Evolutionary conservation across 352 stramenopile species (phyloP), one percentile per base, ranked within the genome.

Genomic region (Phytophthora sansomeana): DNA sequence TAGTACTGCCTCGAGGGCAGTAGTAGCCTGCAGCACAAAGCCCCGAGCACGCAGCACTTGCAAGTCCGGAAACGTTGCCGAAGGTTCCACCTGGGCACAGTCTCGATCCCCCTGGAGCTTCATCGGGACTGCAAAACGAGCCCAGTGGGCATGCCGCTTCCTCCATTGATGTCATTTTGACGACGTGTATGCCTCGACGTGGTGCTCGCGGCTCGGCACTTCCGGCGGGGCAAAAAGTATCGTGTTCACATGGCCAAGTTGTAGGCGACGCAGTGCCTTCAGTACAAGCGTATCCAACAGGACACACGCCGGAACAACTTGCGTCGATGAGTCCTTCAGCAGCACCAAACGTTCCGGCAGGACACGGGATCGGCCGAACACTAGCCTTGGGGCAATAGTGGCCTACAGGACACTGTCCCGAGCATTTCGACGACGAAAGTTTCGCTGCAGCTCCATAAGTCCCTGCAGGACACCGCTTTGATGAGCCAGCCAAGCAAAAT

Each of bases 1-100:
- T 73, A 24, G 77, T 85, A 56, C 72, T 89, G 13, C 79, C 82
- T 19, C 42, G 48, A 0, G 80, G 71, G 32, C 87, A 96, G 55
- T 77, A 94, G 51, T 81, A 90, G 3, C 87, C 87, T 14, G 60
- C 51, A 13, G 62, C 46, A 53, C 85, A 95, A 5, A n/a, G 32
- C 0, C 80, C 87, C 13, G 78, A 80, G 26, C 87, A 94, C 0
- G 62, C 43, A 9, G 77, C 53, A 5, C 47, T 75, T 3, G 48
- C 28, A n/a, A 96, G 73, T 0, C 76, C 71, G 0, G 46, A 59
- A 7, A 36, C 51, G 26, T 79, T 75, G 8, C 91, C 91, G 44
- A 85, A 97, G 0, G 76, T 91, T 17, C 87, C 87, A 16, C 65
- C 59, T 6, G 80, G 81, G 62, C 86, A 95, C 13, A 84, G 54